Base-by-base conservation (phyloP, 2,329 filamentous ascomycete species). In the Colletotrichum sp. region DNA sequence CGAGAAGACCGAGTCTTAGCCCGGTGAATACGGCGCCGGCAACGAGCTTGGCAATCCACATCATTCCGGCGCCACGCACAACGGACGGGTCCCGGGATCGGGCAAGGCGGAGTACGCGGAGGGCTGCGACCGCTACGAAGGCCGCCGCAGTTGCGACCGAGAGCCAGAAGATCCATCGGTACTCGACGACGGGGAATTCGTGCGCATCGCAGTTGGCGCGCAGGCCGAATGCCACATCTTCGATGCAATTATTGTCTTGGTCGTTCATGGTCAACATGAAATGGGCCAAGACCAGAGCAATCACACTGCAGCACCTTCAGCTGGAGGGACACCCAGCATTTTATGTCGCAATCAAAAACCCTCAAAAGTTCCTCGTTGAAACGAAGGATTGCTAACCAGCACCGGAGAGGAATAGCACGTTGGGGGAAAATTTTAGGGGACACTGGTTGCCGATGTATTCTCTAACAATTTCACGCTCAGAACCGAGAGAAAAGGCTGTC, bases 1-100 rank as follows among this genome's bases (percentile, higher is more conserved):
- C 18, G 28, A 68, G 65, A 68, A 68, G 65, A 24, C 65, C 65
- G 26, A 68, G 65, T 52, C 65, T 34, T 10, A 68, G 65, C 16
- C 65, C 39, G 65, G 39, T 30, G 39, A 55, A 57, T 12, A 57
- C 16, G 39, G 65, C 4, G 21, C 65, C 65, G 39, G 65, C 65
- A 55, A 68, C 13, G 12, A 68, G 24, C 65, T 68, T 55, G 65
- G 65, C 65, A 6, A 34, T 26, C 65, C 39, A 68, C 48, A 68
- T 30, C 4, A 57, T 30, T 16, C 39, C 43, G 39, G 39, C 36
- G 21, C 39, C 65, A 2, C 65, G 43, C 24, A 12, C 65, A 55
- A 68, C 14, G 14, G 65, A 57, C 16, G 34, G 61, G 34, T 26
- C 7, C 24, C 9, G 24, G 24, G 39, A 32, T 7, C 65, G 65